Evolutionary conservation across 768 basidiomycete species (phyloP).

Genomic region (Pluteus cervinus): DNA sequence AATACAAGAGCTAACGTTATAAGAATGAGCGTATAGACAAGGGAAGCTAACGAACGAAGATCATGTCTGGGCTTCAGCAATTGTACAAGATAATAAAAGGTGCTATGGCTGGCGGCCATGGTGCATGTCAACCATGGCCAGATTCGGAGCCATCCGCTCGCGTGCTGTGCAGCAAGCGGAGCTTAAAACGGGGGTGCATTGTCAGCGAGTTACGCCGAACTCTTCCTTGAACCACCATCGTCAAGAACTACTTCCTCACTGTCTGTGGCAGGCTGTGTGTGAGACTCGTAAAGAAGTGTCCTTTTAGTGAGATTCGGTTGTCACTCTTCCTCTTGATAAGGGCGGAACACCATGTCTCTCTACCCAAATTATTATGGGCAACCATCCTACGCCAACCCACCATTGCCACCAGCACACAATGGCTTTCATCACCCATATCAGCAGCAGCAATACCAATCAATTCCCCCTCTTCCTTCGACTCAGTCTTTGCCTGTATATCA

Average conservation of each 20-base stretch:
- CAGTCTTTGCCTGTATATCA: constrained; percentile 32
- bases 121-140: constrained; percentile 23
- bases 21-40: too few species aligned
- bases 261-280: constrained; percentile 43
- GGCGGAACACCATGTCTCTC: constrained; percentile 46
- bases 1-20: too few species aligned
- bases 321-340: constrained; percentile 12
- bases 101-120: constrained; percentile 27
- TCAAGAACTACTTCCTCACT: constrained; percentile 30
- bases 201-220: constrained; percentile 10
- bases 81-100: too few species aligned
- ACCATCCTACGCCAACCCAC: constrained; percentile 40
- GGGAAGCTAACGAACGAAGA: too few species aligned
- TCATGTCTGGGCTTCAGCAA: too few species aligned
- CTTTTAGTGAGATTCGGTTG: constrained; percentile 21
- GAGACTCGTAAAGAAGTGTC: constrained; percentile 24
- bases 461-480: constrained; percentile 29
- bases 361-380: constrained; percentile 61
- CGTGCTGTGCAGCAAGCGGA: constrained; percentile 19
- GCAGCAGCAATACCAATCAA: constrained; percentile 37
- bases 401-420: constrained; percentile 36
- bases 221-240: constrained; percentile 32
- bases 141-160: constrained; percentile 6
- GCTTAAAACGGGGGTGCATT: constrained; percentile 21
- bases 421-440: constrained; percentile 36